Evolutionary conservation across 2,329 filamentous ascomycete genomes (phyloP).

Genomic region (Arthrobotrys sinensis): DNA sequence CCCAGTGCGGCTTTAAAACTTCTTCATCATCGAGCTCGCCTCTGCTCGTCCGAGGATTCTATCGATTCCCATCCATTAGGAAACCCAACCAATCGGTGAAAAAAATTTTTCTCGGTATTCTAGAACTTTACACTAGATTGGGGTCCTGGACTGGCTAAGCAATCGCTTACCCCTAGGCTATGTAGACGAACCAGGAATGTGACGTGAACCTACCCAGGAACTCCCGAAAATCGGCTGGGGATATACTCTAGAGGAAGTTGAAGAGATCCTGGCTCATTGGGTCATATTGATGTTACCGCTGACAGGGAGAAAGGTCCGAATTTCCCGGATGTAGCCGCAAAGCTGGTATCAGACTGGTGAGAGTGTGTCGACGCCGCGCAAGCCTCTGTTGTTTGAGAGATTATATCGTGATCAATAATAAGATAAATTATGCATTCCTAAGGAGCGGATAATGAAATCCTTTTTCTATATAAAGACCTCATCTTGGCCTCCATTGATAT

Average conservation of each 20-base stretch:
- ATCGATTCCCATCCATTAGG: not conserved
- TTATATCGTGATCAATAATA: slow-evolving; percentile 16
- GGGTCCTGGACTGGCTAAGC: slow-evolving; percentile 14
- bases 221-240: slow-evolving; percentile 33
- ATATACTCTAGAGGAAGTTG: slow-evolving; percentile 30
- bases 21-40: slow-evolving; percentile 21
- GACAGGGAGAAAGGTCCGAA: slow-evolving; percentile 49
- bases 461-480: slow-evolving; percentile 46
- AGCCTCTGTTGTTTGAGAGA: slow-evolving; percentile 5
- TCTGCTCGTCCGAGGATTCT: slow-evolving; percentile 19
- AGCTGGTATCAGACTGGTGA: not conserved
- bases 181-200: slow-evolving; percentile 48
- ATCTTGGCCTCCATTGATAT: slow-evolving; percentile 8
- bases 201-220: slow-evolving; percentile 50
- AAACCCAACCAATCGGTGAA: slow-evolving; percentile 22
- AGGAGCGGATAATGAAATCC: not conserved
- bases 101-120: slow-evolving; percentile 42
- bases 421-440: not conserved
- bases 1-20: slow-evolving; percentile 29
- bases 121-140: slow-evolving; percentile 20
- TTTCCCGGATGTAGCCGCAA: slow-evolving; percentile 53
- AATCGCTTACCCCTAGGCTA: slow-evolving; percentile 53
- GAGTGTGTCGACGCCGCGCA: slow-evolving; percentile 8
- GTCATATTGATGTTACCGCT: slow-evolving; percentile 43
- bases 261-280: slow-evolving; percentile 29